phyloP scores from a whole-genome alignment of 495 filamentous ascomycete genomes.

The Xylaria curta region DNA sequence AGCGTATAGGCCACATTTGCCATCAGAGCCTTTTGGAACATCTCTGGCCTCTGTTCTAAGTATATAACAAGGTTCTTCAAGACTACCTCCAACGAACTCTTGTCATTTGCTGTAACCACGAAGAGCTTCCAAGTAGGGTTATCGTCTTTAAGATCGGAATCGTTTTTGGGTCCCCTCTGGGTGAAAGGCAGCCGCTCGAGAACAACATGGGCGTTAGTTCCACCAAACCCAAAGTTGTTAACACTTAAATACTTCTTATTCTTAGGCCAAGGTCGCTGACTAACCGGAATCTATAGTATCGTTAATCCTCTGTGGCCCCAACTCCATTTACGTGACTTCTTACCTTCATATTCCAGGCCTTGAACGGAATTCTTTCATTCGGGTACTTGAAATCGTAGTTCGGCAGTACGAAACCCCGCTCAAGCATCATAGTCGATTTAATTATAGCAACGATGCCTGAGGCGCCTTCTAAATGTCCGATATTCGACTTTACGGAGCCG shows the following conservation, averaged over 20 bases:
- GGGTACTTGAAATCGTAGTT: constrained; percentile 57
- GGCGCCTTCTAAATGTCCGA: constrained; percentile 65
- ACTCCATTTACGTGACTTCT: constrained; percentile 2
- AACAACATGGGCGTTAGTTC: constrained; percentile 51
- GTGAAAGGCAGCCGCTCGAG: constrained; percentile 46
- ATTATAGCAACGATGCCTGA: constrained; percentile 65
- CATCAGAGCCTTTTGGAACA: constrained; percentile 55
- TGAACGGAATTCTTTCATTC: constrained; percentile 53
- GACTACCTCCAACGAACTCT: constrained; percentile 44
- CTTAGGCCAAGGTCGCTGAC: constrained; percentile 45
- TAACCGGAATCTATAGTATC: constrained; percentile 32
- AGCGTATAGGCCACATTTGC: constrained; percentile 53
- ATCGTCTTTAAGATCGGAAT: constrained; percentile 40
- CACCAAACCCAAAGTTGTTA: constrained; percentile 58
- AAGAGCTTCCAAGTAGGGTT: constrained; percentile 51
- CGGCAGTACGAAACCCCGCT: constrained; percentile 59
- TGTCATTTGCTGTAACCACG: constrained; percentile 57
- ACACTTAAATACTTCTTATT: constrained; percentile 50
- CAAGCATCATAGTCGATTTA: constrained; percentile 64
- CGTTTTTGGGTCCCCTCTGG: constrained; percentile 42
- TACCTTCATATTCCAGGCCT: constrained; percentile 55
- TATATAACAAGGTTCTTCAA: constrained; percentile 54
- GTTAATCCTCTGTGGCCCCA: constrained; percentile 23
- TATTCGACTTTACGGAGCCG: constrained; percentile 65
- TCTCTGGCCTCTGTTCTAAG: constrained; percentile 57